phyloP scores from a whole-genome alignment of 768 basidiomycete genomes.

The Neoboletus magnificus region DNA sequence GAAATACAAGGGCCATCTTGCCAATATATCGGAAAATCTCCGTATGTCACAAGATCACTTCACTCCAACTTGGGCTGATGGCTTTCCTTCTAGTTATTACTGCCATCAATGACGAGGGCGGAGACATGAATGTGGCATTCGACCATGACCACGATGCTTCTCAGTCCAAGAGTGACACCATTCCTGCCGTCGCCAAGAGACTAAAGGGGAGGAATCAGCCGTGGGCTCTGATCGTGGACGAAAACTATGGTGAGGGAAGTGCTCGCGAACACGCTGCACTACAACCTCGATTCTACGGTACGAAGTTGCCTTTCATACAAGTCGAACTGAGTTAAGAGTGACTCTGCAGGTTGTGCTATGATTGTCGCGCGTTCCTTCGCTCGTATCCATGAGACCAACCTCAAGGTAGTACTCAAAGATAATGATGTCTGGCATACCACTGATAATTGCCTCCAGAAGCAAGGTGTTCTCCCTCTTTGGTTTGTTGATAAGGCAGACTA shows the following conservation, averaged over 20 bases:
- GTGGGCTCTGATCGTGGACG: slow-evolving; percentile 93
- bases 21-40: slow-evolving; percentile 95
- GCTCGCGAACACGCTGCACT: slow-evolving; percentile 97
- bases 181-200: slow-evolving; percentile 86
- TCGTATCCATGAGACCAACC: slow-evolving; percentile 96
- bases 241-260: slow-evolving; percentile 97
- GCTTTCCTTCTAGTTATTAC: slow-evolving; percentile 67
- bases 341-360: slow-evolving; percentile 65
- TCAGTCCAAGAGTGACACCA: slow-evolving; percentile 63
- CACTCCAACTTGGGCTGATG: not conserved
- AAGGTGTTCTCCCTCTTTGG: slow-evolving; percentile 96
- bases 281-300: slow-evolving; percentile 92
- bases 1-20: slow-evolving; percentile 96
- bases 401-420: slow-evolving; percentile 58
- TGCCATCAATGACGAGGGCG: slow-evolving; percentile 92
- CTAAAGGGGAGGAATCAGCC: slow-evolving; percentile 81
- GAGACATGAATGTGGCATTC: slow-evolving; percentile 87
- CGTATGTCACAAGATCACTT: slow-evolving; percentile 45
- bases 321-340: not conserved
- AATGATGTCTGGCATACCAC: not conserved
- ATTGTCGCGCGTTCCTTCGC: slow-evolving; percentile 94
- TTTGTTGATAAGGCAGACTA: slow-evolving; percentile 87
- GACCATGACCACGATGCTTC: slow-evolving; percentile 57
- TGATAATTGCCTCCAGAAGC: slow-evolving; percentile 61
- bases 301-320: slow-evolving; percentile 2